Evolutionary conservation across 768 basidiomycete species (phyloP).

Genomic region (Vararia minispora): DNA sequence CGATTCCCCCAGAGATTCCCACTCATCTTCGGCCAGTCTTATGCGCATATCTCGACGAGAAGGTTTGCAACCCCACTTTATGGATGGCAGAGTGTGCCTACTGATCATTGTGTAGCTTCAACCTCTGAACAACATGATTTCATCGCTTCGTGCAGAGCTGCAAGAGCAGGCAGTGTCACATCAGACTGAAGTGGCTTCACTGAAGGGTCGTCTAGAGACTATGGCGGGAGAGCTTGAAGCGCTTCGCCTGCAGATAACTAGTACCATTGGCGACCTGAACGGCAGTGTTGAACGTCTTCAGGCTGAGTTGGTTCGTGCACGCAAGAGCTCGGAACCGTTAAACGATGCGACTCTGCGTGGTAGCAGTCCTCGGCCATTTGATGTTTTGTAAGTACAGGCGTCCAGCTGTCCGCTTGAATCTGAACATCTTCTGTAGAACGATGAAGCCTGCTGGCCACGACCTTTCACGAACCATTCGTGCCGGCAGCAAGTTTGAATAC

Average conservation of each 20-base stretch:
- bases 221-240: slow-evolving; percentile 9
- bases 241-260: slow-evolving; percentile 7
- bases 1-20: no score
- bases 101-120: slow-evolving; percentile 6
- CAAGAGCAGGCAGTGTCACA: slow-evolving; percentile 10
- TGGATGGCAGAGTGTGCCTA: no score
- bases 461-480: no score
- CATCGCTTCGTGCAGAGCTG: slow-evolving; percentile 10
- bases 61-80: no score
- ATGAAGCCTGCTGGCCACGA: no score
- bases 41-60: not conserved
- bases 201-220: slow-evolving; percentile 8
- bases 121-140: slow-evolving; percentile 8
- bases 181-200: slow-evolving; percentile 5
- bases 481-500: no score
- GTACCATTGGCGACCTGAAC: slow-evolving; percentile 10
- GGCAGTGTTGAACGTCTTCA: slow-evolving; percentile 10
- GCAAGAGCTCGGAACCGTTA: slow-evolving; percentile 4
- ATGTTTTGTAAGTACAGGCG: no score
- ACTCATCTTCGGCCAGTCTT: no score
- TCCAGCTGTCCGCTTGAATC: no score
- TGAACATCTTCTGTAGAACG: no score
- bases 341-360: no score
- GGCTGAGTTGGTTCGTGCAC: slow-evolving; percentile 9
- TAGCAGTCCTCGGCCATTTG: no score